phyloP scores from a whole-genome alignment of 441 rosid genomes.

The Populus tomentosa region DNA sequence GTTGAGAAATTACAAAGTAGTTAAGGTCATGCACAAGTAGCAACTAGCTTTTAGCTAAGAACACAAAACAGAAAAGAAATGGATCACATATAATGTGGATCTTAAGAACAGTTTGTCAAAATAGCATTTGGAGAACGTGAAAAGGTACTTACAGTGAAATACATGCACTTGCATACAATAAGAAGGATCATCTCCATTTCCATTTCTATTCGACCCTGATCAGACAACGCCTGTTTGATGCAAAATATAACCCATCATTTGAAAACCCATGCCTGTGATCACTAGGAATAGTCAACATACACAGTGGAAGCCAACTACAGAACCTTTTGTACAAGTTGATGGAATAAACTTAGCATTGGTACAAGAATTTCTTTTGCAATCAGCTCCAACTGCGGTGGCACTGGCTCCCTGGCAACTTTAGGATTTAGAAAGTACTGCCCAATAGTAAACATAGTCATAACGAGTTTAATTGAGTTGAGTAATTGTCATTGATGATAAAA shows the following conservation, averaged over 20 bases:
- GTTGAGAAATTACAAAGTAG: neutral
- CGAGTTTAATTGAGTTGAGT: neutral
- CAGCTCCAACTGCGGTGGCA: slow-evolving; percentile 72
- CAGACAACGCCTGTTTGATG: slow-evolving; percentile 50
- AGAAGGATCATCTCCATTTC: slow-evolving; percentile 62
- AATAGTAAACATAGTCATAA: slow-evolving; percentile 2
- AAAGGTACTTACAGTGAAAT: slow-evolving; percentile 63
- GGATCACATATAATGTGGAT: neutral
- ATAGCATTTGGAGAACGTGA: neutral
- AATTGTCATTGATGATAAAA: neutral
- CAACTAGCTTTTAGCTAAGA: neutral
- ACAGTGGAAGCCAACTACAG: slow-evolving; percentile 14
- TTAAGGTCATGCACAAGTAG: neutral
- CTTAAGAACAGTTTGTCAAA: neutral
- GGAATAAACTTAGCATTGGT: slow-evolving; percentile 54
- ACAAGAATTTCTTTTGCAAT: slow-evolving; percentile 61
- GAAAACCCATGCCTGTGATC: slow-evolving; percentile 15
- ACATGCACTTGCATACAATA: slow-evolving; percentile 66
- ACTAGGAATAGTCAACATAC: slow-evolving; percentile 5
- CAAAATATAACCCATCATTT: slow-evolving; percentile 18
- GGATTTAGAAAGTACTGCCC: slow-evolving; percentile 80
- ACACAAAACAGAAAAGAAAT: neutral
- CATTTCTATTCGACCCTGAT: slow-evolving; percentile 27
- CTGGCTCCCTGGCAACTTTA: slow-evolving; percentile 74
- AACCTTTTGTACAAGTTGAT: slow-evolving; percentile 63